These are phyloP conservation scores for Fusarium siculi DNA, from an alignment of 2,329 filamentous ascomycete genomes.

Conservation along the genomic window DNA sequence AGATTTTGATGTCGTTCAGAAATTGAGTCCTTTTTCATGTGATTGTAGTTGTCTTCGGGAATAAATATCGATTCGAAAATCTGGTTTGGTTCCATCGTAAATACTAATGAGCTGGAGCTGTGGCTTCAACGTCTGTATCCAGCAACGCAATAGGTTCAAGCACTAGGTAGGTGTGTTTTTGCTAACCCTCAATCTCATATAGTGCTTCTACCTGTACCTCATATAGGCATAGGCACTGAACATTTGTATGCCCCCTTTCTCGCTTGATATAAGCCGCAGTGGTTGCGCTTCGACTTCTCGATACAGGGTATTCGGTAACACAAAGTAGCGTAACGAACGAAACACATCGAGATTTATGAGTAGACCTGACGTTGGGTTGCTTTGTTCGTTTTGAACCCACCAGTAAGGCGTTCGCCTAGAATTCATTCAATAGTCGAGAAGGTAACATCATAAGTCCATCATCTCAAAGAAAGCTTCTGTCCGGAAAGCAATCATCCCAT, in stretches of 20 bases:
- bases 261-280: not conserved
- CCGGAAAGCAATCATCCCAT: too few relatives aligned
- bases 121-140: not conserved
- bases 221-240: not conserved
- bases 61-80: not conserved
- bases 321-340: not conserved
- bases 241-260: not conserved
- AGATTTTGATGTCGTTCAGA: not conserved
- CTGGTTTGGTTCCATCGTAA: not conserved
- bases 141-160: not conserved
- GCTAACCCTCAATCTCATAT: not conserved
- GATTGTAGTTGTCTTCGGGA: not conserved
- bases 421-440: too few relatives aligned
- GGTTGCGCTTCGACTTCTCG: not conserved
- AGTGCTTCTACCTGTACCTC: not conserved
- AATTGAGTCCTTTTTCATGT: constrained; percentile 8
- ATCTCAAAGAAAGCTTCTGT: not conserved
- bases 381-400: not conserved
- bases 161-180: not conserved
- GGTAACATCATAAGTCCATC: not conserved
- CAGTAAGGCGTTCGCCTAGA: not conserved
- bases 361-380: too few relatives aligned
- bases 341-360: not conserved
- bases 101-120: not conserved
- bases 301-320: not conserved